phyloP scores from a whole-genome alignment of 2,329 filamentous ascomycete genomes.

The Penicillium sp. region DNA sequence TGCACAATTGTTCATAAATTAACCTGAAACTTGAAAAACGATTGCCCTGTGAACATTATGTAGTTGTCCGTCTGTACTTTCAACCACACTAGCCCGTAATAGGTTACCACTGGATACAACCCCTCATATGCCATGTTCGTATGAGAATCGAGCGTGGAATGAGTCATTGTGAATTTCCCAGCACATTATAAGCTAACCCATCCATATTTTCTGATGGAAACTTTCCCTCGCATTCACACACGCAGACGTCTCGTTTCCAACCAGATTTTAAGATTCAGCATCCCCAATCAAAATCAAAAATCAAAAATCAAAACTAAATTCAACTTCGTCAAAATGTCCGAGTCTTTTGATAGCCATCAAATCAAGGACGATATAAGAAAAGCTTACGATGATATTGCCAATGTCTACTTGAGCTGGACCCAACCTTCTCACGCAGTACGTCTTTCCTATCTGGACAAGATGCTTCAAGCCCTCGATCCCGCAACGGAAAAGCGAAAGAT shows the following conservation, averaged over 20 bases:
- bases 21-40: no score
- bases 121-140: neutral
- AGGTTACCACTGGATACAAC: no score
- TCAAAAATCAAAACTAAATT: neutral
- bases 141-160: neutral
- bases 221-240: neutral
- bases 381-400: conserved; percentile 39
- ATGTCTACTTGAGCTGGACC: conserved; percentile 39
- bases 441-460: conserved; percentile 28
- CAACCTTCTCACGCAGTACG: conserved; percentile 26
- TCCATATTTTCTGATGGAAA: neutral
- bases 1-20: no score
- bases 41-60: no score
- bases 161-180: neutral
- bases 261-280: neutral
- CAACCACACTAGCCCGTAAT: no score
- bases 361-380: conserved; percentile 19
- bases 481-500: neutral
- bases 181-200: neutral
- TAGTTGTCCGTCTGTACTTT: no score
- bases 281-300: neutral
- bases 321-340: neutral
- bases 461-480: conserved; percentile 24
- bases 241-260: neutral
- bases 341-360: neutral